Percentiles rank a stretch among this genome's conserved stretches.
These are phyloP conservation scores for Candida tetrigidarum DNA, from an alignment of 1,139 yeast genomes.

Conservation along the genomic window DNA sequence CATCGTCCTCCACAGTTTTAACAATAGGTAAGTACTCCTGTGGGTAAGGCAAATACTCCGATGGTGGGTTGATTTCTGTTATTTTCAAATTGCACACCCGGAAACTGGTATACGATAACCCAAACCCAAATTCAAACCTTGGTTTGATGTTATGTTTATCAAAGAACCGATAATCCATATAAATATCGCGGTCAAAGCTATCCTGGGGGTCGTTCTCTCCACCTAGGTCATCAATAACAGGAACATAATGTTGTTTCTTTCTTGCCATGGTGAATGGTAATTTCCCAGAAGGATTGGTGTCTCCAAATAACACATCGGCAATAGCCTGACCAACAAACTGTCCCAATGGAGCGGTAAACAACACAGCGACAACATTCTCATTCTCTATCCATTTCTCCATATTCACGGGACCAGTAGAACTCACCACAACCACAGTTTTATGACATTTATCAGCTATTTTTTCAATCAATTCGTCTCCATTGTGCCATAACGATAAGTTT, in stretches of 20 bases:
- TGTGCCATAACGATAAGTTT: slow-evolving; percentile 61
- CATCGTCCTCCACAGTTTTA: slow-evolving; percentile 46
- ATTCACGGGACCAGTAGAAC: slow-evolving; percentile 62
- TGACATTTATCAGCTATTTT: slow-evolving; percentile 51
- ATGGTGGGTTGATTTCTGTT: slow-evolving; percentile 45
- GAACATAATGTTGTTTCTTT: slow-evolving; percentile 57
- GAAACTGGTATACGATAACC: slow-evolving; percentile 59
- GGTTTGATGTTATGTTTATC: slow-evolving; percentile 61
- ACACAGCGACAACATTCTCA: slow-evolving; percentile 59
- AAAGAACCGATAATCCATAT: slow-evolving; percentile 59
- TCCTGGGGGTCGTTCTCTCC: slow-evolving; percentile 49
- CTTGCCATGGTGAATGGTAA: slow-evolving; percentile 67
- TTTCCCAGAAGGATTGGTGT: slow-evolving; percentile 62
- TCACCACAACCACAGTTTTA: slow-evolving; percentile 60
- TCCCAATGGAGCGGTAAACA: slow-evolving; percentile 61
- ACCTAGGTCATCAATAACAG: slow-evolving; percentile 44
- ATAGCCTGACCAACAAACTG: slow-evolving; percentile 52
- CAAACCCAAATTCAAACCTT: slow-evolving; percentile 64
- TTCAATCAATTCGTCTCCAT: slow-evolving; percentile 58
- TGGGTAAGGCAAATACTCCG: slow-evolving; percentile 54
- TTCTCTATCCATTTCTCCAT: slow-evolving; percentile 63
- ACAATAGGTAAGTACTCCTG: slow-evolving; percentile 48
- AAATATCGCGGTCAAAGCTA: slow-evolving; percentile 51
- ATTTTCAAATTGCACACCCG: slow-evolving; percentile 43
- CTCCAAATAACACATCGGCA: slow-evolving; percentile 56